Percentiles rank a stretch among this genome's conserved stretches.
Evolutionary conservation across 2,329 filamentous ascomycete species (phyloP).

Genomic region (Aspergillus bombycis): DNA sequence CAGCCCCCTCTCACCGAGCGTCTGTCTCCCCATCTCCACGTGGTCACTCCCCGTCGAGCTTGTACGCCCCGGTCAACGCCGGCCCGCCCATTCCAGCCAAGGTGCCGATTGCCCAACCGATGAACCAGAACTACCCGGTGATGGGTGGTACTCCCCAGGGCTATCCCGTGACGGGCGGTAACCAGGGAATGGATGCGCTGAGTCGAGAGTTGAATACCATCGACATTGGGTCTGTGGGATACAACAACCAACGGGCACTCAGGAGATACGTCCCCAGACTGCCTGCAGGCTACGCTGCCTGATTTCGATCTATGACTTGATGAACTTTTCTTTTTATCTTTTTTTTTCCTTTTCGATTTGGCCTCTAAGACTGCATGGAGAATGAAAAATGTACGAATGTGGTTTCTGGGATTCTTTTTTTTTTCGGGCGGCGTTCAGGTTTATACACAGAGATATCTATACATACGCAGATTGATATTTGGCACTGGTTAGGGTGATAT

Average conservation of each 20-base stretch:
- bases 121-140: slow-evolving; percentile 33
- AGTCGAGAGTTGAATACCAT: slow-evolving; percentile 60
- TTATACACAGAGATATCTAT: not conserved
- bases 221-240: slow-evolving; percentile 48
- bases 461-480: slow-evolving; percentile 5
- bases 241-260: slow-evolving; percentile 32
- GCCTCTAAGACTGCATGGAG: not conserved
- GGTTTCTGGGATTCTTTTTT: slow-evolving; percentile 5
- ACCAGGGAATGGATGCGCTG: slow-evolving; percentile 51
- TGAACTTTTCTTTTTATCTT: not conserved
- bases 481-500: slow-evolving; percentile 4
- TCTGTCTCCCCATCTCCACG: slow-evolving; percentile 36
- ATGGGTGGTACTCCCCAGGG: slow-evolving; percentile 26
- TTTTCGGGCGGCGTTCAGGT: slow-evolving; percentile 6
- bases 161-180: slow-evolving; percentile 33
- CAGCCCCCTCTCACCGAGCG: slow-evolving; percentile 26
- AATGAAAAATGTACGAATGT: slow-evolving; percentile 16
- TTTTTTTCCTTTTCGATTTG: not conserved
- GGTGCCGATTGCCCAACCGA: slow-evolving; percentile 41
- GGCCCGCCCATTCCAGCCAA: slow-evolving; percentile 49
- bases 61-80: slow-evolving; percentile 34
- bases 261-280: slow-evolving; percentile 37
- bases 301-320: slow-evolving; percentile 9
- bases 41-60: slow-evolving; percentile 28
- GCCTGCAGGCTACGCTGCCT: slow-evolving; percentile 35